Evolutionary conservation across 2,329 filamentous ascomycete species (phyloP).

Genomic region (Talaromyces sp.): DNA sequence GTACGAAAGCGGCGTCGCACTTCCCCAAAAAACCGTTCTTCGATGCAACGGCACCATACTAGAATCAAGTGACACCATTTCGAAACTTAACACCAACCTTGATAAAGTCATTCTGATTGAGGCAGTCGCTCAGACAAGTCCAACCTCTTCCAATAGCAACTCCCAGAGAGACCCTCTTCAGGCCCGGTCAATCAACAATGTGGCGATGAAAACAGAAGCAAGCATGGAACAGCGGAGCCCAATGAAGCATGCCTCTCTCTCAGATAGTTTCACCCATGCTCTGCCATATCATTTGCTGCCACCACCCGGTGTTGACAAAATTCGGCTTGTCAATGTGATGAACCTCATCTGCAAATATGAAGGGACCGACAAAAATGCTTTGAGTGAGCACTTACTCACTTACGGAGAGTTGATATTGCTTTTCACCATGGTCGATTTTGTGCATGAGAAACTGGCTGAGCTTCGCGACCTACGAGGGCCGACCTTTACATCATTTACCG

Average conservation of each 20-base stretch:
- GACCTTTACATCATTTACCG: background rate
- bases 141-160: background rate
- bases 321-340: background rate
- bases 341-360: conserved; percentile 4
- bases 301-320: background rate
- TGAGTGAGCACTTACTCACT: background rate
- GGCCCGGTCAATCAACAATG: background rate
- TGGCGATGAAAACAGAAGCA: background rate
- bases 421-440: conserved; percentile 3
- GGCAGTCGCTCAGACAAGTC: background rate
- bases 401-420: background rate
- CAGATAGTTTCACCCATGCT: background rate
- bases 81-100: background rate
- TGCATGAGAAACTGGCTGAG: conserved; percentile 3
- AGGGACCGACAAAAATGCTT: background rate
- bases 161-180: background rate
- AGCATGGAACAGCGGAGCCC: background rate
- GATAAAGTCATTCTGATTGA: conserved; percentile 3
- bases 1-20: background rate
- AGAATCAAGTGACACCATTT: background rate
- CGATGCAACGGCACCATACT: background rate
- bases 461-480: background rate
- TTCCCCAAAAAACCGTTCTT: background rate
- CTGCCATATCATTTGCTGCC: background rate
- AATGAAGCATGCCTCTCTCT: background rate